Evolutionary conservation across 108 stramenopile genomes (phyloP).

Genomic region (Fistulifera pelliculosa): DNA sequence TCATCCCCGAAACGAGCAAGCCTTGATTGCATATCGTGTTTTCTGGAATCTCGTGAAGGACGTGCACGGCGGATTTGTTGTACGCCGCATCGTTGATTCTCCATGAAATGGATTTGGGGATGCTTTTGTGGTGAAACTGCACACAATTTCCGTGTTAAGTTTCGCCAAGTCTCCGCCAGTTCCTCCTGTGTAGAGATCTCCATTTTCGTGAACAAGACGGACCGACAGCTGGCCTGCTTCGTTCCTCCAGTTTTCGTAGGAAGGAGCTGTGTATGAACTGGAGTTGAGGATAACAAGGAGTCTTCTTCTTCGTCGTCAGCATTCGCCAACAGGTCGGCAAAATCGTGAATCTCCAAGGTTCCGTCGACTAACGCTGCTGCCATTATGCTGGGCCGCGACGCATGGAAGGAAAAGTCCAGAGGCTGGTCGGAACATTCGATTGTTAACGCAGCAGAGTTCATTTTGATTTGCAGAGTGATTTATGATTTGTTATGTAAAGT

Average conservation of each 20-base stretch:
- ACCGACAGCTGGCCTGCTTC: slow-evolving; percentile 37
- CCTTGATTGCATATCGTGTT: slow-evolving; percentile 19
- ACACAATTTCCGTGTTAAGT: slow-evolving; percentile 50
- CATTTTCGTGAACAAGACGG: slow-evolving; percentile 54
- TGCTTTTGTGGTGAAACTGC: slow-evolving; percentile 27
- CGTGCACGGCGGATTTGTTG: slow-evolving; percentile 32
- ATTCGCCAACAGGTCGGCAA: slow-evolving; percentile 20
- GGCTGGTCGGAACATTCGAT: slow-evolving; percentile 81
- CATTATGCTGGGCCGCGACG: slow-evolving; percentile 36
- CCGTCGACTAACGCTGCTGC: slow-evolving; percentile 78
- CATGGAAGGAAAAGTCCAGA: slow-evolving; percentile 73
- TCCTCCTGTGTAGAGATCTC: slow-evolving; percentile 63
- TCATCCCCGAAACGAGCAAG: slow-evolving; percentile 82
- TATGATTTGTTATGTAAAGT: too few species aligned
- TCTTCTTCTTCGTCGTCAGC: slow-evolving; percentile 52
- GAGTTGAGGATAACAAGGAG: slow-evolving; percentile 66
- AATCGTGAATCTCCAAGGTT: slow-evolving; percentile 71
- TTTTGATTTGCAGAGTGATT: too few species aligned
- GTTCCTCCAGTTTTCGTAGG: slow-evolving; percentile 14
- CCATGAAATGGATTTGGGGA: slow-evolving; percentile 38
- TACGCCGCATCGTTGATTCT: slow-evolving; percentile 45
- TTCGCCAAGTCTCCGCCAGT: slow-evolving; percentile 51
- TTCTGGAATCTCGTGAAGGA: slow-evolving; percentile 46
- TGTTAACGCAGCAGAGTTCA: slow-evolving; percentile 6
- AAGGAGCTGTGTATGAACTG: slow-evolving; percentile 30